Conservation (phyloP, 2,329 filamentous ascomycete species). For the Penicillium nordicum region DNA sequence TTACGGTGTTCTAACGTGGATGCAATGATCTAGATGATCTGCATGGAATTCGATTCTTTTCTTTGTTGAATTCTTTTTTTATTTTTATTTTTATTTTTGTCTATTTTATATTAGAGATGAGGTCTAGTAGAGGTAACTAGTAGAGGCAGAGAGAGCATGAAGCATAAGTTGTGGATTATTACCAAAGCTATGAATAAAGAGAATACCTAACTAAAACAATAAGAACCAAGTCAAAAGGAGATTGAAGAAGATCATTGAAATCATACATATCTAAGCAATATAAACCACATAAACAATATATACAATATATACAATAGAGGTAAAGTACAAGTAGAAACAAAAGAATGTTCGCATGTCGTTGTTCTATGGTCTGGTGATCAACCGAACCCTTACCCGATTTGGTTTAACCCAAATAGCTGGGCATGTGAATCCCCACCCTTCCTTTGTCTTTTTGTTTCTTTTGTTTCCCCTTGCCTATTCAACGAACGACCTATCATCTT, state of each 20-base stretch:
- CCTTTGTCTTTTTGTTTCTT: conserved; percentile 5
- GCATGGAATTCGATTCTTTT: background rate
- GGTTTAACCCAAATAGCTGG: conserved; percentile 4
- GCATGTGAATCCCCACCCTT: conserved; percentile 12
- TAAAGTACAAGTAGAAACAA: background rate
- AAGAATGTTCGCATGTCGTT: conserved; percentile 1
- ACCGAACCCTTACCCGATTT: conserved; percentile 20
- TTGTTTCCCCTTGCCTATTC: conserved; percentile 4
- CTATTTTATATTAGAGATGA: background rate
- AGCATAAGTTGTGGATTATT: background rate
- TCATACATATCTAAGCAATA: background rate
- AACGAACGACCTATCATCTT: background rate
- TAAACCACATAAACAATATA: background rate
- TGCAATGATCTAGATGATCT: conserved; percentile 2
- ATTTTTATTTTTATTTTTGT: background rate
- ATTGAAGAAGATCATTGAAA: background rate
- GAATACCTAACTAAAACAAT: background rate
- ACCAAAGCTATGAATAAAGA: background rate
- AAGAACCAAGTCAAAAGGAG: background rate
- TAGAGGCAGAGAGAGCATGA: background rate
- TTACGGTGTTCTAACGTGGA: background rate
- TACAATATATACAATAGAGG: too few relatives aligned
- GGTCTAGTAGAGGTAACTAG: background rate
- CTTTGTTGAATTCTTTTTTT: background rate
- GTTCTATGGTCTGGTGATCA: conserved; percentile 14